Conservation (phyloP, 495 filamentous ascomycete species). For the Tuber calosporum region DNA sequence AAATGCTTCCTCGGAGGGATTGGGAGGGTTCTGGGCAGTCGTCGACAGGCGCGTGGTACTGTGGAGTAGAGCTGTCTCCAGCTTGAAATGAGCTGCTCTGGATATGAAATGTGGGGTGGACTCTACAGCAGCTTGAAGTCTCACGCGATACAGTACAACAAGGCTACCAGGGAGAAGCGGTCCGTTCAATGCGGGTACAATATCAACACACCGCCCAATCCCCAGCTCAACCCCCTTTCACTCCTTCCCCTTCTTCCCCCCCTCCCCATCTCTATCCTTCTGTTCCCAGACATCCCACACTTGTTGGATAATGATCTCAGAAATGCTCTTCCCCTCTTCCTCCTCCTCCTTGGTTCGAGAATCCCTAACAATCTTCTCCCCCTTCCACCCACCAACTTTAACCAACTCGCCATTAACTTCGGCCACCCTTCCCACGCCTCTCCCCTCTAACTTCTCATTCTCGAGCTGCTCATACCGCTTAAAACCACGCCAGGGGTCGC, state of each 20-base stretch:
- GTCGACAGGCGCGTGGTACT: neutral
- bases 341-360: constrained; percentile 65
- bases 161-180: neutral
- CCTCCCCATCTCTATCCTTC: constrained; percentile 39
- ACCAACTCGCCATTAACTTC: neutral
- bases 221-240: constrained; percentile 12
- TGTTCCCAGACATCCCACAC: constrained; percentile 67
- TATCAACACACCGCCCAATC: neutral
- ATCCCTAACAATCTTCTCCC: constrained; percentile 58
- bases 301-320: constrained; percentile 73
- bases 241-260: constrained; percentile 25
- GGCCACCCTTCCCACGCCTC: constrained; percentile 25
- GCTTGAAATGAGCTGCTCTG: neutral
- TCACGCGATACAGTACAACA: neutral
- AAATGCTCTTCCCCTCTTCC: constrained; percentile 72
- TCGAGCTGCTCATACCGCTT: constrained; percentile 45
- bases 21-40: neutral
- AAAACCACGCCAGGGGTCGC: constrained; percentile 44
- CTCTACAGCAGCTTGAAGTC: neutral
- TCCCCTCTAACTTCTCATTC: constrained; percentile 21
- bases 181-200: neutral
- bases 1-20: neutral
- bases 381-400: constrained; percentile 43
- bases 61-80: neutral
- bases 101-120: neutral